Evolutionary conservation across 192 early-diverging fungal genomes (phyloP).

Genomic region (Entomortierella parvispora): DNA sequence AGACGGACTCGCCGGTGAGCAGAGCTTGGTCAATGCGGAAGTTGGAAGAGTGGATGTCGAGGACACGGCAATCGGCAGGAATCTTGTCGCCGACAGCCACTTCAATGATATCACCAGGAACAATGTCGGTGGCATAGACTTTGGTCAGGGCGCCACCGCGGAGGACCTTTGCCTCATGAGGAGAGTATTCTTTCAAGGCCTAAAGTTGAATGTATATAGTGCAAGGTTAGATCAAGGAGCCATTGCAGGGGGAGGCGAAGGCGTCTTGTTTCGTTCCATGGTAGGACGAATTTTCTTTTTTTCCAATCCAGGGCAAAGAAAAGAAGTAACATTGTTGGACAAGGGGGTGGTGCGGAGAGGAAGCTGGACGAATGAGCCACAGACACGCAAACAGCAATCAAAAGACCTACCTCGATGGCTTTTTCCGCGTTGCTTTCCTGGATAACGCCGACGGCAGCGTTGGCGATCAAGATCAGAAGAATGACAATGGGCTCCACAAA

Average conservation of each 20-base stretch:
- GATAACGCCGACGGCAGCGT: slow-evolving; percentile 95
- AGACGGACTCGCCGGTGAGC: slow-evolving; percentile 94
- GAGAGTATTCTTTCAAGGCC: slow-evolving; percentile 95
- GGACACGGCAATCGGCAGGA: slow-evolving; percentile 92
- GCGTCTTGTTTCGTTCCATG: too few relatives aligned
- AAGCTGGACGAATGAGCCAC: not conserved
- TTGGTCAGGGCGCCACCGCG: slow-evolving; percentile 76
- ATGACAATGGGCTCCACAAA: slow-evolving; percentile 99
- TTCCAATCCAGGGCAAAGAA: not conserved
- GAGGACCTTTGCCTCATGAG: slow-evolving; percentile 93
- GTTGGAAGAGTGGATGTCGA: slow-evolving; percentile 83
- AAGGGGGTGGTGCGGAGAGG: not conserved
- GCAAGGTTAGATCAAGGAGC: not conserved
- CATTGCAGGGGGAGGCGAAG: not conserved
- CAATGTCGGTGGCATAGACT: slow-evolving; percentile 81
- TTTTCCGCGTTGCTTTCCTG: slow-evolving; percentile 98
- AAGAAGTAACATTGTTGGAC: not conserved
- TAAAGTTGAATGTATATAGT: slow-evolving; percentile 33
- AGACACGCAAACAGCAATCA: slow-evolving; percentile 2
- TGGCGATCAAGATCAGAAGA: slow-evolving; percentile 96
- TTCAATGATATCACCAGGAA: slow-evolving; percentile 97
- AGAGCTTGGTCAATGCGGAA: slow-evolving; percentile 96
- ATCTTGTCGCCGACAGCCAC: slow-evolving; percentile 95
- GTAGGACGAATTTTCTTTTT: not conserved
- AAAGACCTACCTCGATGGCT: slow-evolving; percentile 84